These are phyloP conservation scores for Lojkania enalia DNA, from an alignment of 2,329 filamentous ascomycete species.

Conservation along the genomic window DNA sequence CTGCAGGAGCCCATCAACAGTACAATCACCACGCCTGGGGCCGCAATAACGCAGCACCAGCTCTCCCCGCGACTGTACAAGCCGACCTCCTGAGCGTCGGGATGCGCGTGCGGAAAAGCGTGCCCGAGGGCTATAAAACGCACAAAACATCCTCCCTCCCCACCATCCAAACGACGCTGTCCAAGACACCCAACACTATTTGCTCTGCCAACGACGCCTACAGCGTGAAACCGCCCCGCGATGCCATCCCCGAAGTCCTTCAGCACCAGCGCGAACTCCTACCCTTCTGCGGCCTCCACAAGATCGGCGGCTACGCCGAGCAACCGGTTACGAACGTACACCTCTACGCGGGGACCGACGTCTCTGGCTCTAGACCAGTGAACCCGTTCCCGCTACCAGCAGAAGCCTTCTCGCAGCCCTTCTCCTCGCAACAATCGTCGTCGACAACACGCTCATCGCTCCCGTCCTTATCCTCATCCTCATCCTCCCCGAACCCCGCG, in stretches of 20 bases:
- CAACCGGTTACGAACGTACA: slow-evolving; percentile 54
- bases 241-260: slow-evolving; percentile 23
- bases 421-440: slow-evolving; percentile 37
- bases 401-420: slow-evolving; percentile 39
- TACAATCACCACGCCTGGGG: slow-evolving; percentile 19
- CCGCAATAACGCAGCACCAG: slow-evolving; percentile 44
- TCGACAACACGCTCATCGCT: no score
- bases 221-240: slow-evolving; percentile 29
- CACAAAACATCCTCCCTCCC: slow-evolving; percentile 46
- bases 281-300: slow-evolving; percentile 81
- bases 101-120: slow-evolving; percentile 91
- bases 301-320: slow-evolving; percentile 67
- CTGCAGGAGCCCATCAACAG: slow-evolving; percentile 7
- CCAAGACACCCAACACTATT: slow-evolving; percentile 21
- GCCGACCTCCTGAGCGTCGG: slow-evolving; percentile 86
- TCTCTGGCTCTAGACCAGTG: slow-evolving; percentile 34
- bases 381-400: slow-evolving; percentile 36
- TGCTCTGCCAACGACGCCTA: slow-evolving; percentile 5
- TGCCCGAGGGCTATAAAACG: slow-evolving; percentile 93
- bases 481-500: slow-evolving; percentile 23
- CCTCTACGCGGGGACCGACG: slow-evolving; percentile 44
- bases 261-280: slow-evolving; percentile 63
- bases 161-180: slow-evolving; percentile 31
- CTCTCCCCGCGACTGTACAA: slow-evolving; percentile 69
- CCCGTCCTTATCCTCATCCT: slow-evolving; percentile 32